Evolutionary conservation across 257 asterid species (phyloP).

Genomic region (Solanum lycopersicoides): DNA sequence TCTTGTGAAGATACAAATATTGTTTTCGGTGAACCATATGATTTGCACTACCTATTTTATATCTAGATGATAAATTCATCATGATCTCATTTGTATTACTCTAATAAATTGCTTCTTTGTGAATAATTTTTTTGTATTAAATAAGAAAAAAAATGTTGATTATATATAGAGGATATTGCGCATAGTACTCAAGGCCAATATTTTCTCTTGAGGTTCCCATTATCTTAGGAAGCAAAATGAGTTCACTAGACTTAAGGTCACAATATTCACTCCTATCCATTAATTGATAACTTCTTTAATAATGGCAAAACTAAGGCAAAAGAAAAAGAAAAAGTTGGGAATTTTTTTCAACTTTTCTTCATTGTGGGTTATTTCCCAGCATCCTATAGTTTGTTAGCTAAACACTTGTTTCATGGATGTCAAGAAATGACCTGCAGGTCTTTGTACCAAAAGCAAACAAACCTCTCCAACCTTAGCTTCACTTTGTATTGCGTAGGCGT

Average conservation of each 20-base stretch:
- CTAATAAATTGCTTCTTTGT: neutral
- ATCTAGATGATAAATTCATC: neutral
- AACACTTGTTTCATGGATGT: slow-evolving; percentile 25
- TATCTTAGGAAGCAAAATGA: neutral
- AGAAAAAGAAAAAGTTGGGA: neutral
- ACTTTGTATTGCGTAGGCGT: slow-evolving; percentile 28
- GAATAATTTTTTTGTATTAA: neutral
- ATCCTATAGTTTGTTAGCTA: neutral
- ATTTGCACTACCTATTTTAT: neutral
- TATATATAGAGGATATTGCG: neutral
- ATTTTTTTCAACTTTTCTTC: neutral
- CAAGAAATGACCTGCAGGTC: slow-evolving; percentile 20
- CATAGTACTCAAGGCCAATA: neutral
- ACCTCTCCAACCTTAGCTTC: neutral
- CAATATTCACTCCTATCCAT: slow-evolving; percentile 1
- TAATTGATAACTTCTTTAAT: neutral
- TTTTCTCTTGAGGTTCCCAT: neutral
- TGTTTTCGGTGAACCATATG: too few species aligned
- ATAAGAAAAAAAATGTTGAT: neutral
- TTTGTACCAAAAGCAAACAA: slow-evolving; percentile 5
- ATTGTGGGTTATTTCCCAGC: neutral
- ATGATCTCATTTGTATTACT: neutral
- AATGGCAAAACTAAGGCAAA: neutral
- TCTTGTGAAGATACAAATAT: too few species aligned
- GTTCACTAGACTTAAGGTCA: neutral